Conservation (phyloP, 2,329 filamentous ascomycete genomes). For the Lachnellula arida region DNA sequence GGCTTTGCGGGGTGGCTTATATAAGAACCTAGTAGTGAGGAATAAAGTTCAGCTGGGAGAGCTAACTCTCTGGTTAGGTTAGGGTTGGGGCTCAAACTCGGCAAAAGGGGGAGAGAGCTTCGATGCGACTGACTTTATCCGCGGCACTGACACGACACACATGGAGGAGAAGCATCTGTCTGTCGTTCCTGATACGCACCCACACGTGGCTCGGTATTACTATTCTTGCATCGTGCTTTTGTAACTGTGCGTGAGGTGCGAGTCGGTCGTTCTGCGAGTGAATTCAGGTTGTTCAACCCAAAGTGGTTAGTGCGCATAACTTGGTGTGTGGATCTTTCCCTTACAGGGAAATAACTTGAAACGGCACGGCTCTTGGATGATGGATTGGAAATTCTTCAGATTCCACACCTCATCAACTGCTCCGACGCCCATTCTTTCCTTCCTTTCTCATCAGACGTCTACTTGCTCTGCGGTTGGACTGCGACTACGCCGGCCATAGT, state of each 20-base stretch:
- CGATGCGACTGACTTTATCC: neutral
- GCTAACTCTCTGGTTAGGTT: too few species aligned
- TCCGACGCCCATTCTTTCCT: neutral
- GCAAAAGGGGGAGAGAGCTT: neutral
- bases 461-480: neutral
- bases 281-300: neutral
- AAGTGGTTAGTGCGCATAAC: neutral
- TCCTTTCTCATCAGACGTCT: conserved; percentile 2
- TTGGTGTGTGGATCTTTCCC: neutral
- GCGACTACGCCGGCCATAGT: conserved; percentile 24
- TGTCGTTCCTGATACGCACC: neutral
- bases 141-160: neutral
- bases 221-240: neutral
- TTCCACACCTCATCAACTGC: neutral
- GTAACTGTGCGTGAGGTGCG: neutral
- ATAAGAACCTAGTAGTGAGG: too few species aligned
- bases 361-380: neutral
- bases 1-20: too few species aligned
- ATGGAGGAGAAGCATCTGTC: neutral
- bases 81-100: too few species aligned
- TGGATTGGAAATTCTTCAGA: neutral
- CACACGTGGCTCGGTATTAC: neutral
- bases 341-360: neutral
- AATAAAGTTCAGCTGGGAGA: too few species aligned
- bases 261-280: too few species aligned